Evolutionary conservation across 2,329 filamentous ascomycete genomes (phyloP).

Genomic region (Aulographum hederae): DNA sequence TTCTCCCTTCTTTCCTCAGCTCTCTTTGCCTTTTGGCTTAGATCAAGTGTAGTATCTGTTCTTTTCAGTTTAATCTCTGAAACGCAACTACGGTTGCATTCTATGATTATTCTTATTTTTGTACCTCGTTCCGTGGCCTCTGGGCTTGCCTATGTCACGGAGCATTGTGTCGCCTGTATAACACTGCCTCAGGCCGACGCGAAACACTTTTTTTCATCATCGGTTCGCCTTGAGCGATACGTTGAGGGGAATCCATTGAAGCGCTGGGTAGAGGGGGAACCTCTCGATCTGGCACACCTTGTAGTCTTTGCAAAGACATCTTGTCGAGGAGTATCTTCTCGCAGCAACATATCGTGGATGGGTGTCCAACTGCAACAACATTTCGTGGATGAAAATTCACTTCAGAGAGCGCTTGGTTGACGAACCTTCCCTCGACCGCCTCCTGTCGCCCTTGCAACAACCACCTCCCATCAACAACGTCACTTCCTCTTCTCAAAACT

Average conservation of each 20-base stretch:
- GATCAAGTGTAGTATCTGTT: constrained; percentile 95
- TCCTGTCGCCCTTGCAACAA: no score
- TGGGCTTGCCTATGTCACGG: constrained; percentile 51
- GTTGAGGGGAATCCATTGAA: constrained; percentile 1
- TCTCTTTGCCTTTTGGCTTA: constrained; percentile 43
- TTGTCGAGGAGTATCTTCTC: neutral
- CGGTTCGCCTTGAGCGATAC: constrained; percentile 6
- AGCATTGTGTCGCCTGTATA: constrained; percentile 57
- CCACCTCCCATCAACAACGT: no score
- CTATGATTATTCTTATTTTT: constrained; percentile 70
- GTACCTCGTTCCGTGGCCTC: constrained; percentile 33
- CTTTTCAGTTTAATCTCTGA: constrained; percentile 67
- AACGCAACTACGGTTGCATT: constrained; percentile 53
- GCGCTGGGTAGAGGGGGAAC: neutral
- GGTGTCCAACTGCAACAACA: no score
- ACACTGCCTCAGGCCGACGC: constrained; percentile 59
- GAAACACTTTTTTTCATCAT: constrained; percentile 22
- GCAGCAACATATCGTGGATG: no score
- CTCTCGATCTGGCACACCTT: neutral
- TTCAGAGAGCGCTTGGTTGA: no score
- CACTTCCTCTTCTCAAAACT: no score
- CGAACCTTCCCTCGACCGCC: no score
- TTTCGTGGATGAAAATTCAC: no score
- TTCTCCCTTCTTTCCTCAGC: neutral
- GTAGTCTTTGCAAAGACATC: neutral